A percentile compares a stretch with the other conserved stretches of the same genome.
phyloP scores from a whole-genome alignment of 257 asterid genomes.

The Rubia yunnanensis region DNA sequence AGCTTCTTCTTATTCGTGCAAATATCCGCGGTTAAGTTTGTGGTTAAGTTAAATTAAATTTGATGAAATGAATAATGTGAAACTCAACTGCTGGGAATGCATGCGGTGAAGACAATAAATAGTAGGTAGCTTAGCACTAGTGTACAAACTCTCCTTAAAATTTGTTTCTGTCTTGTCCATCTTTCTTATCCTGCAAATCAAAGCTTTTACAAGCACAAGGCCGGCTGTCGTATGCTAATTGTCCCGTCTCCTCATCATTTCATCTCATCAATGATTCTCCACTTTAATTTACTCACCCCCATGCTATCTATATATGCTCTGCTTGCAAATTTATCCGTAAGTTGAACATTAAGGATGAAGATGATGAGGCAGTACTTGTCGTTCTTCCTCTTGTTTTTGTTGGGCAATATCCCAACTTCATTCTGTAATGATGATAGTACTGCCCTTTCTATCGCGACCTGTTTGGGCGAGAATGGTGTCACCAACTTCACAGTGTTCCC shows the following conservation, averaged over 20 bases:
- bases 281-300: background rate
- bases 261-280: background rate
- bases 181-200: background rate
- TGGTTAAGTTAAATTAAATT: no score
- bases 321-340: background rate
- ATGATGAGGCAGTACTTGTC: no score
- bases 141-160: no score
- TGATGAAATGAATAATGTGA: no score
- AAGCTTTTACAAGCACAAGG: background rate
- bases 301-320: background rate
- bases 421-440: background rate
- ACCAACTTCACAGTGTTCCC: slow-evolving; percentile 40
- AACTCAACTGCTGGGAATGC: no score
- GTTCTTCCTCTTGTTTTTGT: no score
- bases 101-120: no score
- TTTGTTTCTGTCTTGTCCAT: no score
- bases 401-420: slow-evolving; percentile 3
- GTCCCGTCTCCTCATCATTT: background rate
- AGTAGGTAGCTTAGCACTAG: no score
- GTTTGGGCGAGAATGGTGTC: slow-evolving; percentile 35
- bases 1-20: no score
- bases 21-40: no score
- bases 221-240: background rate
- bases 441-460: slow-evolving; percentile 20
- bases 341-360: no score